phyloP scores from a whole-genome alignment of 2,329 filamentous ascomycete genomes.

The Leptographium galeiforme region DNA sequence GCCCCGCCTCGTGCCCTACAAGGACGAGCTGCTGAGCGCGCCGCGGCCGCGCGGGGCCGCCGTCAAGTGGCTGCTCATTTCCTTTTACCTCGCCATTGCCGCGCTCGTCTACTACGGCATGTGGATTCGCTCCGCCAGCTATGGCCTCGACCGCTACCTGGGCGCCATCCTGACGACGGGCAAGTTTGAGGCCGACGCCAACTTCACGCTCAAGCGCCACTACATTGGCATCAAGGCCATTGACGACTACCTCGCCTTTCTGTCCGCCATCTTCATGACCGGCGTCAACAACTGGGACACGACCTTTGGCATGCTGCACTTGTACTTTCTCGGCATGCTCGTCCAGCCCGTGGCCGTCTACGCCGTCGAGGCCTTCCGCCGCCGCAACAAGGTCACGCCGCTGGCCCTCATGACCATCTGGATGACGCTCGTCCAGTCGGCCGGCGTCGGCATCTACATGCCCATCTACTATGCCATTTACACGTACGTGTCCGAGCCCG shows the following conservation, averaged over 20 bases:
- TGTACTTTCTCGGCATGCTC: constrained; percentile 5
- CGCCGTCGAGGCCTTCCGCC: constrained; percentile 8
- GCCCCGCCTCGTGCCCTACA: constrained; percentile 7
- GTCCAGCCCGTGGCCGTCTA: constrained; percentile 6
- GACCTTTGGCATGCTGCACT: constrained; percentile 2
- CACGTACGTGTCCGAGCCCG: constrained; percentile 2
- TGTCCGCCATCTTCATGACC: constrained; percentile 5
- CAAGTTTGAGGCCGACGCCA: background rate
- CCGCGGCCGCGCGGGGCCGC: background rate
- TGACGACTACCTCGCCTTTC: constrained; percentile 4
- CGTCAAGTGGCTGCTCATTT: background rate
- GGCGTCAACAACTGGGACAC: constrained; percentile 3
- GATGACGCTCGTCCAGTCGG: constrained; percentile 2
- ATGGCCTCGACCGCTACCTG: constrained; percentile 1
- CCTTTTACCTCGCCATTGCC: constrained; percentile 1
- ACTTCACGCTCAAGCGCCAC: constrained; percentile 1
- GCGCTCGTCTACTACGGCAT: background rate
- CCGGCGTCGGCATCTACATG: constrained; percentile 7
- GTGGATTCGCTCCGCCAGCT: background rate
- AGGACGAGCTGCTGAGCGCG: constrained; percentile 7
- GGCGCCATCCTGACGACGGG: constrained; percentile 1
- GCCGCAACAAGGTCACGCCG: constrained; percentile 6
- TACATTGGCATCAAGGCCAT: constrained; percentile 3
- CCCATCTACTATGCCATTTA: constrained; percentile 5
- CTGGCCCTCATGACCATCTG: constrained; percentile 2